These are phyloP conservation scores for Alternaria longipes DNA, from an alignment of 2,329 filamentous ascomycete genomes.

Conservation along the genomic window DNA sequence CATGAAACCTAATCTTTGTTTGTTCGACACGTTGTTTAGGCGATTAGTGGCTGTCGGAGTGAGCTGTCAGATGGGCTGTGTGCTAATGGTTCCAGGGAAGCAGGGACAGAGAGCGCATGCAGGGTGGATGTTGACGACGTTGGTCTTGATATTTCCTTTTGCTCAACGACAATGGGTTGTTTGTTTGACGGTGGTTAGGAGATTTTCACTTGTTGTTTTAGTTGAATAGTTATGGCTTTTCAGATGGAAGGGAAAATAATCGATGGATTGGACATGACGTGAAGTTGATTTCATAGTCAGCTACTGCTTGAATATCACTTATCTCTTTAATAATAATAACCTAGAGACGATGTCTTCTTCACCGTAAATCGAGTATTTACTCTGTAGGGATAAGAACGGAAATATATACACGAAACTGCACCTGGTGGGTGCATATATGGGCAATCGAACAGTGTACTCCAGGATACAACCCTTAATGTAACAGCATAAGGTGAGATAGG, in stretches of 20 bases:
- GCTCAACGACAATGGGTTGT: not conserved
- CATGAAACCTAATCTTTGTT: slow-evolving; percentile 1
- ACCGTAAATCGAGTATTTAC: not conserved
- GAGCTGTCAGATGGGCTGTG: not conserved
- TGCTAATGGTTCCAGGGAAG: not conserved
- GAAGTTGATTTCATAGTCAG: not conserved
- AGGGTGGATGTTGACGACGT: not conserved
- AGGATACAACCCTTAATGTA: not conserved
- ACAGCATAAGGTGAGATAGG: not conserved
- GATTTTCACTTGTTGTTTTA: not conserved
- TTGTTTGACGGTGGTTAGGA: not conserved
- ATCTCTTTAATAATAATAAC: not conserved
- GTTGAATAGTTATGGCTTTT: not conserved
- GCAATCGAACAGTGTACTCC: not conserved
- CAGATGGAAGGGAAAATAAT: not conserved
- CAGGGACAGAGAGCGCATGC: not conserved
- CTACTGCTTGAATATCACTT: not conserved
- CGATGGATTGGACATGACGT: not conserved
- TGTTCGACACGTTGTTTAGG: not conserved
- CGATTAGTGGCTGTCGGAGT: not conserved
- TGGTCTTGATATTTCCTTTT: not conserved
- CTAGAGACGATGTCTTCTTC: not conserved
- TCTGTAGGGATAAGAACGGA: not conserved
- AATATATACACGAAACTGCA: slow-evolving; percentile 1
- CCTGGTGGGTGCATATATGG: not conserved